Conservation (phyloP, 352 stramenopile species). For the Globisporangium cylindrosporum region DNA sequence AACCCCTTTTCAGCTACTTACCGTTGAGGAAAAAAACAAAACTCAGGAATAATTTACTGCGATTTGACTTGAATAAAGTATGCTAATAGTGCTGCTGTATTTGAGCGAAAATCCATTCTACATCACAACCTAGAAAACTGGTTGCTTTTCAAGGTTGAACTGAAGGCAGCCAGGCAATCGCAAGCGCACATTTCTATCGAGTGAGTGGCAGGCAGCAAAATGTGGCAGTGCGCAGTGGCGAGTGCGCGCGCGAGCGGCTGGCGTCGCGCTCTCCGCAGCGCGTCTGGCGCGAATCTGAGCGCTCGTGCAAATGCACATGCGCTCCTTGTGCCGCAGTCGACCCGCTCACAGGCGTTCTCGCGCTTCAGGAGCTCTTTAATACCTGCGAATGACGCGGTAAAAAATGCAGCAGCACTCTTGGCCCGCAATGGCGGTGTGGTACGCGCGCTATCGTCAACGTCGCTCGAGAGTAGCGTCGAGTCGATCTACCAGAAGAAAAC, state of each 20-base stretch:
- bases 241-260: constrained; percentile 9
- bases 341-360: neutral
- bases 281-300: neutral
- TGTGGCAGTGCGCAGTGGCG: constrained; percentile 11
- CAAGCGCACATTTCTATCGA: neutral
- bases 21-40: neutral
- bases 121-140: too few species aligned
- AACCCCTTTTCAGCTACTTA: neutral
- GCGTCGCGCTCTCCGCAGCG: constrained; percentile 9
- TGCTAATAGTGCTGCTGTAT: too few species aligned
- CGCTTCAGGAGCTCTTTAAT: neutral
- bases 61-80: too few species aligned
- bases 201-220: constrained; percentile 5
- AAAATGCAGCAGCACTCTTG: neutral
- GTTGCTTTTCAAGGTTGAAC: neutral
- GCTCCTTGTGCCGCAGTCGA: neutral
- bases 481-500: constrained; percentile 90
- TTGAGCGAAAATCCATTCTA: too few species aligned
- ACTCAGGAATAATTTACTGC: too few species aligned
- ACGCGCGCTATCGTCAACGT: constrained; percentile 22
- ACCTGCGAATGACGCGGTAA: neutral
- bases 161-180: neutral
- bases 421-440: neutral
- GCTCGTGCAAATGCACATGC: neutral
- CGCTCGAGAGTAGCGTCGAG: constrained; percentile 56